Evolutionary conservation across 2,329 filamentous ascomycete species (phyloP).

Genomic region (Phialophora tarda): DNA sequence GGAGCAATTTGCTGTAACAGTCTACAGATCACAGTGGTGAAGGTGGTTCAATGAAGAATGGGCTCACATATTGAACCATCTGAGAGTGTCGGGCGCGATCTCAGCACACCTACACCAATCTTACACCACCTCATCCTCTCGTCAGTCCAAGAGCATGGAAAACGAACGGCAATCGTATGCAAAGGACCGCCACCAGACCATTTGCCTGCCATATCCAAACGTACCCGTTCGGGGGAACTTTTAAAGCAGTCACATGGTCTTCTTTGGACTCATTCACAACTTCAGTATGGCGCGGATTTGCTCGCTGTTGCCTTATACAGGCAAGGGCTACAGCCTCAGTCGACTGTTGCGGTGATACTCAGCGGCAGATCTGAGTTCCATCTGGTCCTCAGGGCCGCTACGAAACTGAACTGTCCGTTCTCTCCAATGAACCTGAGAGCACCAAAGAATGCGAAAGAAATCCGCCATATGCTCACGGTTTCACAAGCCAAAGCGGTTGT

Average conservation of each 20-base stretch:
- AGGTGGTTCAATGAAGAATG: neutral
- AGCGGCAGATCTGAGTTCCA: neutral
- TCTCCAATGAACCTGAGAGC: neutral
- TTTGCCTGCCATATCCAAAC: neutral
- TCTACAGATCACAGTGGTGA: no score
- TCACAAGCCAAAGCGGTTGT: slow-evolving; percentile 15
- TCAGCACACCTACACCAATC: neutral
- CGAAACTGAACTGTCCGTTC: neutral
- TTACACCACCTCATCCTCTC: neutral
- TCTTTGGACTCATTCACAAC: neutral
- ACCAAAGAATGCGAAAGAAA: neutral
- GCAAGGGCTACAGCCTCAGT: neutral
- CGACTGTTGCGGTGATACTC: neutral
- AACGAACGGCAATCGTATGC: neutral
- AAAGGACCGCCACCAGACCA: neutral
- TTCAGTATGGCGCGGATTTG: neutral
- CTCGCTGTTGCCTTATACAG: neutral
- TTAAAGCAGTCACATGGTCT: neutral
- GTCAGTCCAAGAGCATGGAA: neutral
- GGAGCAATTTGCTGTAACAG: no score
- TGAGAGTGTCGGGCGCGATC: neutral
- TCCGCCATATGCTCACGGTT: neutral
- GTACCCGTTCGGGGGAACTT: neutral
- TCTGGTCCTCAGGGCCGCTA: neutral
- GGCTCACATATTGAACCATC: neutral